Percentiles rank a stretch among this genome's conserved stretches.
phyloP scores from a whole-genome alignment of 1,284 basidiomycete species.

The Cryptococcus neoformans region DNA sequence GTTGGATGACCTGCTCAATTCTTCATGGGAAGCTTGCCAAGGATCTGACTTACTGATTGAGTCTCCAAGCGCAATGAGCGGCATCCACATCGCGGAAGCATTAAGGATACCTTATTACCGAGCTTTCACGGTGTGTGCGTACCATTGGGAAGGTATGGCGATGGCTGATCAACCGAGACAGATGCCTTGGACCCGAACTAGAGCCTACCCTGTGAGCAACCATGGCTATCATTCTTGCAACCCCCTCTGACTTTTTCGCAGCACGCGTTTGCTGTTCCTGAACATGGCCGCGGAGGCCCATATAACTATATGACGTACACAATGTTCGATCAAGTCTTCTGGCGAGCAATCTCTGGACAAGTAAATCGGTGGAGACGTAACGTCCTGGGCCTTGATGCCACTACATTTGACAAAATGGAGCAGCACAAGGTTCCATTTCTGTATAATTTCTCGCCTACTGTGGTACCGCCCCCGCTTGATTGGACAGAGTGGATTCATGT shows the following conservation, averaged over 20 bases:
- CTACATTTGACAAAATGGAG: slow-evolving; percentile 88
- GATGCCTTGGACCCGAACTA: slow-evolving; percentile 59
- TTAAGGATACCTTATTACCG: slow-evolving; percentile 89
- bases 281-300: slow-evolving; percentile 86
- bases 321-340: slow-evolving; percentile 95
- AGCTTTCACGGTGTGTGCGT: slow-evolving; percentile 70
- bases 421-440: slow-evolving; percentile 93
- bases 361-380: slow-evolving; percentile 91
- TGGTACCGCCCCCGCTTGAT: slow-evolving; percentile 87
- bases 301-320: slow-evolving; percentile 89
- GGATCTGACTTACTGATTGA: slow-evolving; percentile 90
- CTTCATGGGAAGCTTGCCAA: slow-evolving; percentile 94
- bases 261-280: slow-evolving; percentile 96
- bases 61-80: slow-evolving; percentile 96
- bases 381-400: slow-evolving; percentile 69
- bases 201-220: slow-evolving; percentile 70
- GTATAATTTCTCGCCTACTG: slow-evolving; percentile 90
- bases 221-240: background rate
- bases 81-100: slow-evolving; percentile 96
- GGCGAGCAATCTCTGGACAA: slow-evolving; percentile 88
- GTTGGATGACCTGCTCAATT: slow-evolving; percentile 91
- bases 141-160: background rate
- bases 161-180: slow-evolving; percentile 12
- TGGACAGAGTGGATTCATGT: slow-evolving; percentile 99
- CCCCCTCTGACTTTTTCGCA: slow-evolving; percentile 1